Conservation (phyloP, 257 asterid genomes). For the Plantago elongata region DNA sequence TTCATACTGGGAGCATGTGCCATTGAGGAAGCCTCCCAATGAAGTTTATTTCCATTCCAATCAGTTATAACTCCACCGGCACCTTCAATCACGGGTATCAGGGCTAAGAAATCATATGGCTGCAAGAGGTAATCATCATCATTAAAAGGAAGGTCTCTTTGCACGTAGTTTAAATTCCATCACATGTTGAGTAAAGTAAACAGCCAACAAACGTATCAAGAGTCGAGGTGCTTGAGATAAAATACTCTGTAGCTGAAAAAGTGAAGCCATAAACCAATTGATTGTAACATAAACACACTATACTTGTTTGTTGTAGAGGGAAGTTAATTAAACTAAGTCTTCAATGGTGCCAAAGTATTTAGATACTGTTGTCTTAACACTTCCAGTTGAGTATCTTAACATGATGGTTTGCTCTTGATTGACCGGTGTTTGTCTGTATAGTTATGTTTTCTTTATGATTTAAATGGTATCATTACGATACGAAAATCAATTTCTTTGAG, state of each 20-base stretch:
- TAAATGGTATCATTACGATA: too few species aligned
- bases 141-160: slow-evolving; percentile 3
- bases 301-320: too few species aligned
- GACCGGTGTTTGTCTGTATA: too few species aligned
- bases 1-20: slow-evolving; percentile 57
- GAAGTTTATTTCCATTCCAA: slow-evolving; percentile 68
- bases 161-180: neutral
- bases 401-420: too few species aligned
- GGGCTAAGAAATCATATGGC: slow-evolving; percentile 97
- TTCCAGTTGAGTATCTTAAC: too few species aligned
- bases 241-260: slow-evolving; percentile 1
- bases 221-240: slow-evolving; percentile 1
- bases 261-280: neutral
- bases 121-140: slow-evolving; percentile 26
- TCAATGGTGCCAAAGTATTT: too few species aligned
- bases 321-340: too few species aligned
- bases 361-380: too few species aligned
- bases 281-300: too few species aligned
- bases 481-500: too few species aligned
- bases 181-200: slow-evolving; percentile 19
- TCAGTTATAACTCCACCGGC: slow-evolving; percentile 91
- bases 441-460: too few species aligned
- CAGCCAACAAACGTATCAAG: slow-evolving; percentile 7
- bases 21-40: slow-evolving; percentile 79
- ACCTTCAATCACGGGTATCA: slow-evolving; percentile 91